Evolutionary conservation across 768 basidiomycete genomes (phyloP).

Genomic region (Suillus spraguei): DNA sequence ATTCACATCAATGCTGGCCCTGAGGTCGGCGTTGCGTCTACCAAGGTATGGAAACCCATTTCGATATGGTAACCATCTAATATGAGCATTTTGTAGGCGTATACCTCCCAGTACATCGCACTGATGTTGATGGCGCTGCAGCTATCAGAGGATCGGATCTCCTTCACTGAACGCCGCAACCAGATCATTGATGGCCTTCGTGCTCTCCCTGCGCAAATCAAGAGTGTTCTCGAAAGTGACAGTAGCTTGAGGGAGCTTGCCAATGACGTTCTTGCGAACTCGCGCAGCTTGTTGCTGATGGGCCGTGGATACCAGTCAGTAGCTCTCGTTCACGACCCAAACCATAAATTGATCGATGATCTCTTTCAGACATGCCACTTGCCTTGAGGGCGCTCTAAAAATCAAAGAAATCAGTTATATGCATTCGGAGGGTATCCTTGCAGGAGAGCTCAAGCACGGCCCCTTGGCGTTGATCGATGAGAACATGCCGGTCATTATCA

Average conservation of each 20-base stretch:
- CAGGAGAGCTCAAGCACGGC: conserved; percentile 98
- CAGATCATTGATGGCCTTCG: conserved; percentile 94
- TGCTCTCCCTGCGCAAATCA: conserved; percentile 87
- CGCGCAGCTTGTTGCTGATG: conserved; percentile 93
- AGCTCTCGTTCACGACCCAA: not conserved
- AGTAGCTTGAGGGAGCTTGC: conserved; percentile 78
- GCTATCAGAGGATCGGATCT: conserved; percentile 95
- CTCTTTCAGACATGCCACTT: conserved; percentile 77
- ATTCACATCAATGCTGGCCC: conserved; percentile 99
- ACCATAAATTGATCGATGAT: conserved; percentile 8
- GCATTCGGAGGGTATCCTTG: conserved; percentile 75
- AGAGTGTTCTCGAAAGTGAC: conserved; percentile 83
- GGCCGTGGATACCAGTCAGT: conserved; percentile 95
- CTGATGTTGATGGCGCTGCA: conserved; percentile 98
- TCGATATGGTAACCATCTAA: not conserved
- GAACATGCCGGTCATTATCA: conserved; percentile 98
- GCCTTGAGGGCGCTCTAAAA: conserved; percentile 97
- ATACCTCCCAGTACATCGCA: conserved; percentile 98
- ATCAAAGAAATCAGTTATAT: conserved; percentile 98
- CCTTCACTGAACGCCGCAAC: conserved; percentile 85
- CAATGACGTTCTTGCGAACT: conserved; percentile 69
- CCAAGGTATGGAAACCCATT: conserved; percentile 60
- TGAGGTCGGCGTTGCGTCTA: conserved; percentile 98
- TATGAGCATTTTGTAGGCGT: conserved; percentile 57
- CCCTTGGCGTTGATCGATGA: conserved; percentile 98